Evolutionary conservation across 768 basidiomycete species (phyloP).

Genomic region (Hortiboletus flavorubellus): DNA sequence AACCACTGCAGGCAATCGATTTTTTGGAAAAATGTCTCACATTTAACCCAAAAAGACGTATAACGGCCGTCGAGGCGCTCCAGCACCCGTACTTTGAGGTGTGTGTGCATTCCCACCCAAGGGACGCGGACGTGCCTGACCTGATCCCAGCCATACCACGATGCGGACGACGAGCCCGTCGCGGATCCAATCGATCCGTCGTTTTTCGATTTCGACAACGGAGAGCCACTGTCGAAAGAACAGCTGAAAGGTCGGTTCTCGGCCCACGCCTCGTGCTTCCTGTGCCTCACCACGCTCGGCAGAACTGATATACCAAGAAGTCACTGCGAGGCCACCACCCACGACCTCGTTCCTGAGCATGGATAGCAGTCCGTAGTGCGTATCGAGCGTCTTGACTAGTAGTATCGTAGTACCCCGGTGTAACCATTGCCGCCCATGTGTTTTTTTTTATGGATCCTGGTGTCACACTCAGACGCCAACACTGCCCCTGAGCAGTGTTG

Average conservation of each 20-base stretch:
- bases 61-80: conserved; percentile 85
- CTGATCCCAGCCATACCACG: conserved; percentile 65
- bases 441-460: too few relatives aligned
- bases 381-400: too few relatives aligned
- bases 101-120: conserved; percentile 10
- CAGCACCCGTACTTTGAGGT: conserved; percentile 88
- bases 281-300: neutral
- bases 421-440: too few relatives aligned
- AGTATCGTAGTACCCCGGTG: too few relatives aligned
- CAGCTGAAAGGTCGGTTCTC: conserved; percentile 56
- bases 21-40: conserved; percentile 78
- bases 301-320: conserved; percentile 51
- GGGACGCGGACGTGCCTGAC: neutral
- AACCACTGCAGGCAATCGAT: conserved; percentile 54
- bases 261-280: too few relatives aligned
- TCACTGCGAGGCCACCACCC: conserved; percentile 29
- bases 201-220: conserved; percentile 83
- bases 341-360: conserved; percentile 14
- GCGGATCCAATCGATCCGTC: conserved; percentile 71
- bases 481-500: too few relatives aligned
- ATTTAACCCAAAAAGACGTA: conserved; percentile 82
- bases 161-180: conserved; percentile 83
- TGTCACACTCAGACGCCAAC: too few relatives aligned
- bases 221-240: conserved; percentile 59
- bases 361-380: conserved; percentile 9